Base-by-base conservation (phyloP, 108 stramenopile species). In the Pseudonitzschia pungens region DNA sequence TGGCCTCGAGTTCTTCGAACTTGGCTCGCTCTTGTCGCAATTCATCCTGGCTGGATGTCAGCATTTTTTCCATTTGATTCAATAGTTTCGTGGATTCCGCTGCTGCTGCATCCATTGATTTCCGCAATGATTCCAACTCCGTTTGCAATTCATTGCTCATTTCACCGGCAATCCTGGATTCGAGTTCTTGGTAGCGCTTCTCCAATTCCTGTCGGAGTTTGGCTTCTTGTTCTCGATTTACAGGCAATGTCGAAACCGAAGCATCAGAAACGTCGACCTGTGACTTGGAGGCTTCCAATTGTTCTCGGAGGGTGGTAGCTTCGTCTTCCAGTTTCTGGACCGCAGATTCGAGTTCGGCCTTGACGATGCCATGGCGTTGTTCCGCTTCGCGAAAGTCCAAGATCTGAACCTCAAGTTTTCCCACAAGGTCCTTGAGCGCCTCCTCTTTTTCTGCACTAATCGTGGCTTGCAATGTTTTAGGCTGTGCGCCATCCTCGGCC, bases 51-150 rank as follows among this genome's bases (percentile, higher is more conserved):
- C 27, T 48, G 7, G 66, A 67, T 11, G 42, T 27, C 22, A 67
- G 22, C 42, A 67, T 24, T 1, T 28, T 6, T 22, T 67, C 66
- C 66, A 67, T 44, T 27, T 67, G 41, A 24, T 50, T 50, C 22
- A 67, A 29, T 2, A 67, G 48, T 8, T 67, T 14, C 14, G 43
- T 48, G 0, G 66, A 67, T 36, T 67, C 66, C 28, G 12, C 45
- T 5, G 66, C 42, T 24, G 66, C 66, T 43, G 28, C 66, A 14
- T 67, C 66, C 66, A 67, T 67, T 9, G 66, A 44, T 14, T 67
- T 11, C 28, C 28, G 22, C 1, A 48, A 29, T 9, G 45, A 50
- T 12, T 67, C 44, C 28, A 67, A 18, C 28, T 44, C 66, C 0
- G n/a, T 16, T 9, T 2, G 11, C 22, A 67, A 10, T 26, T 67